Base-by-base conservation (phyloP, 257 asterid genomes). In the Gentiana dahurica region DNA sequence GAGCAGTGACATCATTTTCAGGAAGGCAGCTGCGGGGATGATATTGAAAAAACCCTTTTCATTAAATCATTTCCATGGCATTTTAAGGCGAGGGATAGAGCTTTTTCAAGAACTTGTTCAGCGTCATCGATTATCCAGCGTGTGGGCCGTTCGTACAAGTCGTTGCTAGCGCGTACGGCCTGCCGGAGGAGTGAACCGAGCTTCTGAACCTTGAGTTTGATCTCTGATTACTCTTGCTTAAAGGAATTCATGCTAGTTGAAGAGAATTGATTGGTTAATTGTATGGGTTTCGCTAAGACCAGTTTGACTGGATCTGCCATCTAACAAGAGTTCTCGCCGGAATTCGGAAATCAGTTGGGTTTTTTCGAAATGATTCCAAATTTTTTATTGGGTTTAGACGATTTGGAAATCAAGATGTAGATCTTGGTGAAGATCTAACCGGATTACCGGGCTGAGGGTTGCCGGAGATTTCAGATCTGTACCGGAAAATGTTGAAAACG, bases 281-380 rank as follows among this genome's bases (percentile, higher is more conserved):
- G 76, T 45, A 78, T 78, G 58, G 81, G 76, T 45, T 63, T 77
- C 7, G 67, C 70, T 8, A 77, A 70, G 73, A 77, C 74, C 66
- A 65, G 71, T 51, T 77, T 67, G 65, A 77, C 78, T 56, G 62
- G 34, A 54, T 77, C 78, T 39, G 72, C 82, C 79, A 76, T 76
- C 24, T 15, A 15, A 15, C 24, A 15, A 15, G 24, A 15, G 24
- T 15, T 15, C 24, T 15, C 24, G 24, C 24, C 24, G 24, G 24
- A 15, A 15, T 15, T 15, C 24, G 24, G 24, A 15, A 15, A 15
- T 15, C 24, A 15, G 24, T 15, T 15, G 24, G 24, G 24, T 15
- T 15, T 15, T 15, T 15, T 15, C 24, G 24, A 15, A 15, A 15
- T 15, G 24, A 15, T 15, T 15, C 24, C 24, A 15, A 15, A 15